Base-by-base conservation (phyloP, 2,329 filamentous ascomycete species). In the Cryphonectria radicalis region DNA sequence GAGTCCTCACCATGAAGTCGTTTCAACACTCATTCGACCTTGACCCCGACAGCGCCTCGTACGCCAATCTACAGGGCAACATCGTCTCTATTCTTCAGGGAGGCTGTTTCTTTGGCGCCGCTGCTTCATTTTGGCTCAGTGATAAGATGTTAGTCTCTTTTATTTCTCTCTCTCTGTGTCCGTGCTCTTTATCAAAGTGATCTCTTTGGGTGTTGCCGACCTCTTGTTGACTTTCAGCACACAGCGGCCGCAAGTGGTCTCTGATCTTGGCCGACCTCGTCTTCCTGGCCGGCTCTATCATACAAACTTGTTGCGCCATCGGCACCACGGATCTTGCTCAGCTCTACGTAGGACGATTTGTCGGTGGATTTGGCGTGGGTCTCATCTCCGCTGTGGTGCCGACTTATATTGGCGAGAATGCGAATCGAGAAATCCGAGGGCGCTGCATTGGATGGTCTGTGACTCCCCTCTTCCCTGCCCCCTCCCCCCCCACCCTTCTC, bases 91-190 rank as follows among this genome's bases (percentile, higher is more conserved):
- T 73, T 17, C 66, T 73, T 22, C 72, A 73, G 46, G 70, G 70
- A 11, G 72, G 72, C 37, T 72, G 70, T 43, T 70, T 73, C 57
- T 72, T 73, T 76, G 72, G 68, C 14, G 73, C 68, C 22, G 70
- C 67, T 13, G 59, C 69, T 25, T 73, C 68, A 4, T 84, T 86
- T 66, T 80, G 84, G 0, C 82, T 81, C 65, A 82, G 91, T 83
- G 83, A 90, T 81, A 90, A 87, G 13, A 82, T 87, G 55, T 66
- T 19, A 4, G 63, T 46, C 25, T 17, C 28, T n/a, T 22, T 22
- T 32, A 10, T 25, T 7, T 10, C 4, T 25, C 25, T 50, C 37
- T 40, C 37, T 11, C 37, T 40, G 1, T 28, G 13, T 22, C 35
- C 25, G 2, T 28, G 22, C 22, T 28, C 19, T 25, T 6, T 19